Percentiles rank a stretch among this genome's conserved stretches.
Conservation (phyloP, 805 yeast species). For the Metschnikowia corniflorae region DNA sequence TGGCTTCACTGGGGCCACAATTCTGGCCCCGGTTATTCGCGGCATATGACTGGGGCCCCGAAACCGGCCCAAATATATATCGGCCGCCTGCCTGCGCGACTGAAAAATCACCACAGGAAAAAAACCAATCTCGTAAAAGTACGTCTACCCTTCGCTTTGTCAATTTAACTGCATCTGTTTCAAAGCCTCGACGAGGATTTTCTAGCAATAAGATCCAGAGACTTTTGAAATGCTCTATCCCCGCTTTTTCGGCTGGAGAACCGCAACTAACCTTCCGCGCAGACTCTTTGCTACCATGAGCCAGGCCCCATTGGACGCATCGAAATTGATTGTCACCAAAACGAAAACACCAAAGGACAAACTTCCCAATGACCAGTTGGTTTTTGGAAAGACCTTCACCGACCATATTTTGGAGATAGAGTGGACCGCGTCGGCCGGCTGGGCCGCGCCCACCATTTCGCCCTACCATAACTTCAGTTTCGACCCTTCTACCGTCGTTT, state of each 20-base stretch:
- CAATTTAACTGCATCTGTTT: no score
- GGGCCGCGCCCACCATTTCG: slow-evolving; percentile 84
- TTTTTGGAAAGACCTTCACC: slow-evolving; percentile 58
- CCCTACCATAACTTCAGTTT: slow-evolving; percentile 75
- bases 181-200: no score
- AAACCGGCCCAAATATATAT: no score
- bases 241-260: slow-evolving; percentile 4
- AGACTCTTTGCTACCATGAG: slow-evolving; percentile 19
- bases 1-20: no score
- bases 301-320: slow-evolving; percentile 35
- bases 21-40: no score
- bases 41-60: no score
- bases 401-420: slow-evolving; percentile 86
- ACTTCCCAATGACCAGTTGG: slow-evolving; percentile 38
- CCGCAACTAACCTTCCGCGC: slow-evolving; percentile 15
- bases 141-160: no score
- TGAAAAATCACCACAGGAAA: no score
- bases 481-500: slow-evolving; percentile 87
- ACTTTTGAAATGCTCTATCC: slow-evolving; percentile 3
- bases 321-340: slow-evolving; percentile 33
- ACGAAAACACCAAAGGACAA: slow-evolving; percentile 36
- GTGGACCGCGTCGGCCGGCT: slow-evolving; percentile 75
- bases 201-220: no score
- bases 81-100: no score
- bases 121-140: no score